These are phyloP conservation scores for Nicotiana knightiana DNA, from an alignment of 257 asterid species.

Conservation along the genomic window DNA sequence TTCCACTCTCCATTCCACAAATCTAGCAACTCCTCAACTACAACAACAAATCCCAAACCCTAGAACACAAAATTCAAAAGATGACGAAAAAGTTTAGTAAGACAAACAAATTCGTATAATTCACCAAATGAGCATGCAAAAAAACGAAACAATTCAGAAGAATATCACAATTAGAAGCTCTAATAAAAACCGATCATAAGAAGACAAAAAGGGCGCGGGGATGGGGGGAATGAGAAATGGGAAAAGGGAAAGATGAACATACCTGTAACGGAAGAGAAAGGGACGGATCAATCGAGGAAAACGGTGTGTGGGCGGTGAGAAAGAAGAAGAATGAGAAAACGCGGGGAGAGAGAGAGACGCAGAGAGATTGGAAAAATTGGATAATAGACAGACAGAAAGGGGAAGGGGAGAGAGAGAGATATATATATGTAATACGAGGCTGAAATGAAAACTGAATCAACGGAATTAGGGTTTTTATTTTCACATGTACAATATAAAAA, in stretches of 20 bases:
- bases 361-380: not conserved
- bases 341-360: not conserved
- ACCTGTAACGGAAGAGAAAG: not conserved
- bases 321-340: not conserved
- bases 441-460: constrained; percentile 35
- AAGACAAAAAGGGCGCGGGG: not conserved
- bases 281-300: not conserved
- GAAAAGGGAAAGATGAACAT: not conserved
- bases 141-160: not conserved
- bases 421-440: constrained; percentile 36
- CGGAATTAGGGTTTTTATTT: constrained; percentile 35
- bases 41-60: not conserved
- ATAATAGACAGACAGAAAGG: not conserved
- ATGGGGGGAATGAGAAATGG: no score
- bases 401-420: not conserved
- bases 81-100: not conserved
- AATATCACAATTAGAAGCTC: not conserved
- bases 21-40: not conserved
- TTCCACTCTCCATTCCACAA: not conserved
- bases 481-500: no score
- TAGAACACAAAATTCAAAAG: not conserved
- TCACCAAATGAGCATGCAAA: not conserved
- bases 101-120: not conserved
- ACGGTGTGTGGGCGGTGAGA: not conserved
- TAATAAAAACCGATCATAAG: not conserved